phyloP scores from a whole-genome alignment of 495 filamentous ascomycete species.

The Parachaetomium inaequale region DNA sequence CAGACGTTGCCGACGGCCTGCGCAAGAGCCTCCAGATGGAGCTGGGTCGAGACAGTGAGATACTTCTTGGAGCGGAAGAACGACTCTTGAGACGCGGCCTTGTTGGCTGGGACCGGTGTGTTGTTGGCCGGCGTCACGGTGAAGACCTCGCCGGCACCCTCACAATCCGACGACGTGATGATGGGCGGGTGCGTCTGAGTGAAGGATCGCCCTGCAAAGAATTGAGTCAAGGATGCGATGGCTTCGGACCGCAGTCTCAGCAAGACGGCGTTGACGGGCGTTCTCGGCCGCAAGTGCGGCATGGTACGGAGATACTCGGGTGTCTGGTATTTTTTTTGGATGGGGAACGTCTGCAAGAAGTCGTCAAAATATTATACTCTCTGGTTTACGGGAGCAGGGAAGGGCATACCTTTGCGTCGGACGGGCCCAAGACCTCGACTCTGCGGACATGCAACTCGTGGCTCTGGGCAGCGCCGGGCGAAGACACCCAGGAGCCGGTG shows the following conservation, averaged over 20 bases:
- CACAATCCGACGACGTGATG: conserved; percentile 95
- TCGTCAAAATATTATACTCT: conserved; percentile 16
- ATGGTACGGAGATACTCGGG: conserved; percentile 83
- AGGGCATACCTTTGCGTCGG: conserved; percentile 70
- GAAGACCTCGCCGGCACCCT: conserved; percentile 96
- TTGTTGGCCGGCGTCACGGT: conserved; percentile 51
- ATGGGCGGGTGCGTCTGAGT: conserved; percentile 88
- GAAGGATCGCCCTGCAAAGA: conserved; percentile 67
- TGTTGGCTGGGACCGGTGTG: conserved; percentile 17
- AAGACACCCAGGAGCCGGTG: conserved; percentile 73
- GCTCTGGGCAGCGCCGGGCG: conserved; percentile 65
- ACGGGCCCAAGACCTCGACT: conserved; percentile 67
- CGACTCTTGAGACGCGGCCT: conserved; percentile 24
- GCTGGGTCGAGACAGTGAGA: conserved; percentile 89
- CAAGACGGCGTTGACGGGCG: conserved; percentile 74
- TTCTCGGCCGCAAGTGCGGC: conserved; percentile 83
- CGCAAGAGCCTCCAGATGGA: conserved; percentile 90
- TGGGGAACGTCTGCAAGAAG: conserved; percentile 67
- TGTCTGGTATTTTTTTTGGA: conserved; percentile 92
- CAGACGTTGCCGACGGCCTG: conserved; percentile 87
- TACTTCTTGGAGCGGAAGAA: conserved; percentile 94
- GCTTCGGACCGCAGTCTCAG: conserved; percentile 79
- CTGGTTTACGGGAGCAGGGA: background rate
- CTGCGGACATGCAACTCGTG: conserved; percentile 73
- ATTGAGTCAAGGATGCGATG: conserved; percentile 66